Base-by-base conservation (phyloP, 306 rosid species). In the Cucurbita maxima region DNA sequence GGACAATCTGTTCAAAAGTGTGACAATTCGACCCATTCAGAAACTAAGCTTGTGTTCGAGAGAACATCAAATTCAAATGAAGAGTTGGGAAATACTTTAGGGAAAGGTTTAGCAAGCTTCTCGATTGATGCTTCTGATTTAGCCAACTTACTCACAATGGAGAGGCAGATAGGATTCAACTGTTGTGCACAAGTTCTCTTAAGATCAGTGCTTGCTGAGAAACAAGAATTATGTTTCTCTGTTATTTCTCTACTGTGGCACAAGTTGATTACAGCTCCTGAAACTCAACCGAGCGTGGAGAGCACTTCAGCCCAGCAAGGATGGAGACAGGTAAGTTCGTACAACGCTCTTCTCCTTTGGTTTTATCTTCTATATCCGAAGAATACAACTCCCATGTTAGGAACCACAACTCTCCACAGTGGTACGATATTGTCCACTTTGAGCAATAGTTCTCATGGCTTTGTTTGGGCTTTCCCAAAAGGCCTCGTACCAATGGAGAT, bases 271-370 rank as follows among this genome's bases (percentile, higher is more conserved):
- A 85, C 96, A 22, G 86, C 96, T 76, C 98, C 98, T 50, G 98
- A 93, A 81, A 93, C 90, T 62, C 96, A 90, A 77, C 98, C 90
- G 57, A 81, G 84, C 72, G 90, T 90, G 45, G 98, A 93, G 80
- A 89, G 98, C 86, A 93, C 98, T 78, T 93, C 98, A 68, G 98
- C 97, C 44, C 98, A 93, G 72, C 98, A 93, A 85, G 98, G 98
- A 45, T 93, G 98, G 97, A 84, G 96, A 76, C 98, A 93, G 96
- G 98, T 93, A 87, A 48, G 73, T 48, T 61, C 55, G 38, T 76
- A 13, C 7, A 76, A 54, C 68, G 19, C 79, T 40, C 64, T 16
- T 79, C 76, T 25, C 69, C 61, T 79, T 73, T 20, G 16, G 54
- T 18, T 18, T 40, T 56, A n/a, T 54, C 30, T 38, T 10, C 5